These are phyloP conservation scores for Synchytrium microbalum DNA, from an alignment of 371 early-diverging fungal genomes.

Conservation along the genomic window DNA sequence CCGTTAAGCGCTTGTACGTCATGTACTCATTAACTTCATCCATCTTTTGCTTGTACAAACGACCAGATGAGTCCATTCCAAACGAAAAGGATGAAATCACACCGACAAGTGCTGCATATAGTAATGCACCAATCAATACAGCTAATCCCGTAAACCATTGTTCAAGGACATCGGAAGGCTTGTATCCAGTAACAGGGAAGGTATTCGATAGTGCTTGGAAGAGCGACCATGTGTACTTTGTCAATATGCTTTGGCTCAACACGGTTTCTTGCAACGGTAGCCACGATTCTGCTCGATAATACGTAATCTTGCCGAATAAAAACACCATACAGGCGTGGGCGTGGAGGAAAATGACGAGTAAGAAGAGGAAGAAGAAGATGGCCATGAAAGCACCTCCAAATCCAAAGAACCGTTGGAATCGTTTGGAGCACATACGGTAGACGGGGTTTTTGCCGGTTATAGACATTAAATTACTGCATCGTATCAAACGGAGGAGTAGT, in stretches of 20 bases:
- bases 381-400: not conserved
- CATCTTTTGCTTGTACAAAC: conserved; percentile 29
- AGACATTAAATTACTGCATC: conserved; percentile 11
- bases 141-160: not conserved
- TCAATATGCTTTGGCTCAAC: conserved; percentile 4
- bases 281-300: not conserved
- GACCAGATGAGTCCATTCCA: conserved; percentile 29
- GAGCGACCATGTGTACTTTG: conserved; percentile 13
- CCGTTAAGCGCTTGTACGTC: conserved; percentile 21
- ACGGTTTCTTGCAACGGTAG: not conserved
- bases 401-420: conserved; percentile 12
- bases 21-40: conserved; percentile 37
- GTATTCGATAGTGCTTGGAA: conserved; percentile 10
- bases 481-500: conserved; percentile 13
- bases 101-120: conserved; percentile 22
- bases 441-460: conserved; percentile 16
- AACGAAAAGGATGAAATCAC: conserved; percentile 27
- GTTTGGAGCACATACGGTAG: not conserved
- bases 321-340: conserved; percentile 12
- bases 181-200: conserved; percentile 18
- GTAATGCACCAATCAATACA: not conserved
- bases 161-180: not conserved
- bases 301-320: conserved; percentile 8
- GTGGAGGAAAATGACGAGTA: conserved; percentile 15
- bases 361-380: conserved; percentile 9